phyloP scores from a whole-genome alignment of 805 yeast genomes.

The Metschnikowia koreensis region DNA sequence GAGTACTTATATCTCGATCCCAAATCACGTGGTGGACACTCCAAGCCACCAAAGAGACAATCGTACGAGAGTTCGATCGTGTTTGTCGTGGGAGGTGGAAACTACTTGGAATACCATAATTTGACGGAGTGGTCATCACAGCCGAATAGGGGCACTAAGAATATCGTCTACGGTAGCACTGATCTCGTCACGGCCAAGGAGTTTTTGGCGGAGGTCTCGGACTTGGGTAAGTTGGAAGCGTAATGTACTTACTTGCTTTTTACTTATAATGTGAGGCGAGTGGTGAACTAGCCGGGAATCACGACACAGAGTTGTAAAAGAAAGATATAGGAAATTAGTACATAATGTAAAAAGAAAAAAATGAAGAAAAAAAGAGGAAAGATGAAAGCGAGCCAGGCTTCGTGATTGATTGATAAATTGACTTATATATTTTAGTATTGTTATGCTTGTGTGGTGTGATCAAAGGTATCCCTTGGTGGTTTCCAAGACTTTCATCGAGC shows the following conservation, averaged over 20 bases:
- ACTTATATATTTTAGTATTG: background rate
- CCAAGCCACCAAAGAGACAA: constrained; percentile 84
- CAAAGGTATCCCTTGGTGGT: constrained; percentile 40
- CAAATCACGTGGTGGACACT: constrained; percentile 82
- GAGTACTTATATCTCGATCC: constrained; percentile 92
- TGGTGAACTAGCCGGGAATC: no score
- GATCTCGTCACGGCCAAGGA: constrained; percentile 67
- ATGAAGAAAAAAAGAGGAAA: background rate
- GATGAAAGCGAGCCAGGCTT: background rate
- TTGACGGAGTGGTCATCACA: constrained; percentile 79
- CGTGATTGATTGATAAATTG: background rate
- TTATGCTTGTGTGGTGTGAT: background rate
- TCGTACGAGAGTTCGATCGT: constrained; percentile 79
- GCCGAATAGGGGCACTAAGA: constrained; percentile 40
- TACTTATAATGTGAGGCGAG: no score
- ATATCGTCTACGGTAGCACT: constrained; percentile 85
- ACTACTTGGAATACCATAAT: constrained; percentile 89
- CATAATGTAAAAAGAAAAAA: background rate
- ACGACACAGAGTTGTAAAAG: background rate
- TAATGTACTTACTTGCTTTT: background rate
- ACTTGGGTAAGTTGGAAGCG: constrained; percentile 15
- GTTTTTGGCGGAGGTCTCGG: constrained; percentile 64
- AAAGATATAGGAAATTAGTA: background rate
- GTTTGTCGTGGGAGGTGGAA: constrained; percentile 96
- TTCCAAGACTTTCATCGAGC: constrained; percentile 73